A percentile compares a stretch with the other conserved stretches of the same genome.
phyloP scores from a whole-genome alignment of 352 stramenopile genomes.

The Globisporangium ultimum region DNA sequence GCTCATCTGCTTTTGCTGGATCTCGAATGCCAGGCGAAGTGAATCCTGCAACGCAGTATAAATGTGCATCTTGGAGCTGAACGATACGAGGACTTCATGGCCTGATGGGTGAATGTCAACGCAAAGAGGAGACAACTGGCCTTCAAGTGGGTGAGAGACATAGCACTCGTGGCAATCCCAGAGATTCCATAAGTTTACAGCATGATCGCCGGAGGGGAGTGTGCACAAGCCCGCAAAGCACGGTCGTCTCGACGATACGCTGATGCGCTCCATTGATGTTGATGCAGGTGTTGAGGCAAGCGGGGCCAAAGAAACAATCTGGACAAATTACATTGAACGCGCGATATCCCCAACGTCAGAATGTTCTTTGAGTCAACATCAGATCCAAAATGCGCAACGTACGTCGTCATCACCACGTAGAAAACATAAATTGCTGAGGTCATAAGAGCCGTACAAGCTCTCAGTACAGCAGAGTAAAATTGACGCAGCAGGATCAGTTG shows the following conservation, averaged over 20 bases:
- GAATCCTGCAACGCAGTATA: slow-evolving; percentile 63
- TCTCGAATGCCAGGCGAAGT: slow-evolving; percentile 57
- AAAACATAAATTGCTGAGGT: slow-evolving; percentile 69
- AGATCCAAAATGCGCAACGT: not conserved
- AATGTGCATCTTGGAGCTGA: slow-evolving; percentile 53
- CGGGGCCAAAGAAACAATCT: slow-evolving; percentile 37
- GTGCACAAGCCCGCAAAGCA: slow-evolving; percentile 46
- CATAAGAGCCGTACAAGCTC: slow-evolving; percentile 55
- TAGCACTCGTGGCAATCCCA: slow-evolving; percentile 55
- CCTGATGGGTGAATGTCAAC: slow-evolving; percentile 63
- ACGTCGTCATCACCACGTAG: slow-evolving; percentile 67
- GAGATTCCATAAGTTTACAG: slow-evolving; percentile 66
- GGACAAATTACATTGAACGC: too few species aligned
- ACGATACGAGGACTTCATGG: slow-evolving; percentile 45
- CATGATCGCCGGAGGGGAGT: slow-evolving; percentile 31
- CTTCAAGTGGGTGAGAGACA: slow-evolving; percentile 44
- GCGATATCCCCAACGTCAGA: not conserved
- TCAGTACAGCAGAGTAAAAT: slow-evolving; percentile 65
- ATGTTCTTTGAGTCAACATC: not conserved
- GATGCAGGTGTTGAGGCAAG: slow-evolving; percentile 51
- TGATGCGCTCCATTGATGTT: slow-evolving; percentile 32
- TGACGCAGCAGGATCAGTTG: slow-evolving; percentile 41
- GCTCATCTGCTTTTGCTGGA: slow-evolving; percentile 56
- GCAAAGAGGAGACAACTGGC: slow-evolving; percentile 28
- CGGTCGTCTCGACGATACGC: slow-evolving; percentile 35